phyloP scores from a whole-genome alignment of 148 eudicot genomes.

The Camellia granthamiana region DNA sequence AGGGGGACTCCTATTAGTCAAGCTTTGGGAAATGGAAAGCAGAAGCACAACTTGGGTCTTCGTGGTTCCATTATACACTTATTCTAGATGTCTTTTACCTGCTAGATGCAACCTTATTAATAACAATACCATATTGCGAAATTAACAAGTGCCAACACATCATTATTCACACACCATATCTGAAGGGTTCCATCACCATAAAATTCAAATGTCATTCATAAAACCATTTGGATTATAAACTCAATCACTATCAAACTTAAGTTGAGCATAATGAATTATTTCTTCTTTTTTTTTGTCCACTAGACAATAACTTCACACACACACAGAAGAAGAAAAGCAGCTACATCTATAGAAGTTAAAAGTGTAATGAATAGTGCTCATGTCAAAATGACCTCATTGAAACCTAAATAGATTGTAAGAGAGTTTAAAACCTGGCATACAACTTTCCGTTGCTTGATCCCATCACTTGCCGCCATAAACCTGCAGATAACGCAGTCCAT shows the following conservation, averaged over 20 bases:
- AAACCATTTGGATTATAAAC: neutral
- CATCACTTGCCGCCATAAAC: slow-evolving; percentile 93
- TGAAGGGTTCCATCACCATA: neutral
- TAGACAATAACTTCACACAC: neutral
- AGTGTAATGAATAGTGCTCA: neutral
- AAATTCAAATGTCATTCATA: neutral
- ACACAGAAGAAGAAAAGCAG: neutral
- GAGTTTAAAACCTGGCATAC: slow-evolving; percentile 58
- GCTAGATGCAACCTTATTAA: neutral
- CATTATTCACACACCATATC: neutral
- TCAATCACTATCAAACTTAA: neutral
- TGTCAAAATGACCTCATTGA: neutral
- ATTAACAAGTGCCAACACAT: neutral
- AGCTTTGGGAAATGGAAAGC: no score
- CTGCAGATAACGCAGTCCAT: slow-evolving; percentile 33
- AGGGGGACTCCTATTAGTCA: no score
- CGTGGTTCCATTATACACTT: neutral
- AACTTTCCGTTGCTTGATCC: slow-evolving; percentile 65
- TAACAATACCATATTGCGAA: neutral
- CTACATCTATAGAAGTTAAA: neutral
- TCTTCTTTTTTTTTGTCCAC: no score
- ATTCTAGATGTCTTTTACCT: neutral
- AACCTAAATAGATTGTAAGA: slow-evolving; percentile 11
- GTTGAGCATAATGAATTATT: neutral
- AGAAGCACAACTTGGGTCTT: neutral